Base-by-base conservation (phyloP, 345 rosid genomes). In the Sonneratia alba region DNA sequence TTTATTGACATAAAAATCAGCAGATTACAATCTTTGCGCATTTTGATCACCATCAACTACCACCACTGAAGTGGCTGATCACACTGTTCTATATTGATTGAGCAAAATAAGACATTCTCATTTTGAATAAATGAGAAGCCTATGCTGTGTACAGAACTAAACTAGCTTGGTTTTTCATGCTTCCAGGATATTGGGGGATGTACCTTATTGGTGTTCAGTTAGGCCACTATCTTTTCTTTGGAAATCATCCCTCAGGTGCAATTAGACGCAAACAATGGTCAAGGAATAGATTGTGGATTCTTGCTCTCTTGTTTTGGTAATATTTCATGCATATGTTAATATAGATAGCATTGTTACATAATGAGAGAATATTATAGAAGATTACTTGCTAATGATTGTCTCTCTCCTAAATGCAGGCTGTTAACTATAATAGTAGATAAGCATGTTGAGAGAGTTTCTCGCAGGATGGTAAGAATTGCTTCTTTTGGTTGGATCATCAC, bases 111-210 rank as follows among this genome's bases (percentile, higher is more conserved):
- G 59, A 3, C 22, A 3, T n/a, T 53, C 59, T 48, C 3, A 47
- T 48, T 10, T 48, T 53, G n/a, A 53, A 18, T 19, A 53, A 36
- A 36, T n/a, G 3, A 66, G 45, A 66, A 36, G 68, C 24, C 40
- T 0, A 67, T 14, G 22, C 0, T 40, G 49, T 37, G 27, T 66
- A 42, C 15, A n/a, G 32, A 70, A 57, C 24, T 70, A 36, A 51
- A 53, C 12, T 40, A 72, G 62, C 10, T 19, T 73, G 10, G 64
- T 56, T 45, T 55, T 74, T 73, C 40, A 51, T 67, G 55, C 75
- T 84, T 69, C 34, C 82, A 92, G 99, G 99, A 75, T 89, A 92
- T 73, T 95, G 97, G 99, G 91, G 93, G 12, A 77, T 95, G 87
- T 92, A 95, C 82, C 99, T 95, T 75, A 72, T 95, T 47, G 93